Conservation (phyloP, 2,329 filamentous ascomycete species). For the Saccharata proteae region DNA sequence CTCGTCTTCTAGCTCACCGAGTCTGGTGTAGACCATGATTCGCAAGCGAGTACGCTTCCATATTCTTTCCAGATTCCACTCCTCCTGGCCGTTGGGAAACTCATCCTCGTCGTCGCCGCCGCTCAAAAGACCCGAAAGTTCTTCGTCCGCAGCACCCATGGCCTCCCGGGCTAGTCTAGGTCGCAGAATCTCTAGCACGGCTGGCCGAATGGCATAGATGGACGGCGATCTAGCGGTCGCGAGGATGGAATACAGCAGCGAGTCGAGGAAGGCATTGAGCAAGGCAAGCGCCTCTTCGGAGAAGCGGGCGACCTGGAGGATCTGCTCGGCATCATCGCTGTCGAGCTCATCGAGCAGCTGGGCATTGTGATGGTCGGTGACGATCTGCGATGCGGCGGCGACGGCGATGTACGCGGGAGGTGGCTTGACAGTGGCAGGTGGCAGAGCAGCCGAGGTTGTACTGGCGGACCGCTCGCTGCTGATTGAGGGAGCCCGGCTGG, state of each 20-base stretch:
- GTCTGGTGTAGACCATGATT: conserved; percentile 95
- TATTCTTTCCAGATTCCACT: conserved; percentile 82
- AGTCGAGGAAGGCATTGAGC: conserved; percentile 87
- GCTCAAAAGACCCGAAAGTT: conserved; percentile 77
- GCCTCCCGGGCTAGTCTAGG: conserved; percentile 78
- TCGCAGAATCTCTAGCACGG: conserved; percentile 77
- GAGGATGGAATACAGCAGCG: conserved; percentile 86
- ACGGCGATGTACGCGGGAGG: conserved; percentile 77
- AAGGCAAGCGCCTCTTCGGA: conserved; percentile 61
- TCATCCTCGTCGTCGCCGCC: conserved; percentile 57
- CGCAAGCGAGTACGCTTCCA: conserved; percentile 90
- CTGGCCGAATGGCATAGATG: conserved; percentile 62
- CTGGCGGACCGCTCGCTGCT: conserved; percentile 55
- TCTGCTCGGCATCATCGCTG: conserved; percentile 51
- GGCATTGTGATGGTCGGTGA: conserved; percentile 76
- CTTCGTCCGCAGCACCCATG: conserved; percentile 70
- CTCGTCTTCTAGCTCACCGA: conserved; percentile 95
- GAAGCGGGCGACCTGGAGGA: conserved; percentile 55
- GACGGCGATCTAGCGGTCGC: conserved; percentile 66
- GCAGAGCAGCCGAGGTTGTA: conserved; percentile 38
- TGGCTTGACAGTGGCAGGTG: conserved; percentile 56
- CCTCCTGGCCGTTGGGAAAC: conserved; percentile 25
- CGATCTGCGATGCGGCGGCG: conserved; percentile 79
- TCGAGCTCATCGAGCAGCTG: conserved; percentile 59
- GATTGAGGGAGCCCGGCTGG: conserved; percentile 39